Percentiles rank a stretch among this genome's conserved stretches.
Conservation (phyloP, 2,329 filamentous ascomycete genomes). For the Aureobasidium uvarum region DNA sequence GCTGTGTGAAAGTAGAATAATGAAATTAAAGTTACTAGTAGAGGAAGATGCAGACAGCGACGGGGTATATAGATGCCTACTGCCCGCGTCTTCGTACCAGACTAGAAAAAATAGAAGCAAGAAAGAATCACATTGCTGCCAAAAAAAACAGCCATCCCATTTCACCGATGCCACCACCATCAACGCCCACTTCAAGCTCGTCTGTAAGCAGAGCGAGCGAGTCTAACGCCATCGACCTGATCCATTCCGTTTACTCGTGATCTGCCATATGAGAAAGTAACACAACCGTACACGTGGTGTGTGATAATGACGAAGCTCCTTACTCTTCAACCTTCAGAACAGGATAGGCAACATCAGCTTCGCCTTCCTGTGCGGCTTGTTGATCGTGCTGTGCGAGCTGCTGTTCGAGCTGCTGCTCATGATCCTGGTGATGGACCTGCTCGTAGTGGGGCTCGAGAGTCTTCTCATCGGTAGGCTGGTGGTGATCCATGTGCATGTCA, state of each 20-base stretch:
- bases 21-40: background rate
- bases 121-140: background rate
- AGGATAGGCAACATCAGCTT: conserved; percentile 21
- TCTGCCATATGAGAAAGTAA: background rate
- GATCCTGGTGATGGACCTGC: conserved; percentile 19
- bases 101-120: background rate
- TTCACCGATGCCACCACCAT: background rate
- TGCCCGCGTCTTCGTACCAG: conserved; percentile 1
- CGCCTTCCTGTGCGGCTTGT: background rate
- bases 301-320: background rate
- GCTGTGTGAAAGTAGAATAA: background rate
- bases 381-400: conserved; percentile 20
- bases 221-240: conserved; percentile 18
- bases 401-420: conserved; percentile 18
- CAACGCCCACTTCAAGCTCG: conserved; percentile 5
- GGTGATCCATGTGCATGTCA: conserved; percentile 25
- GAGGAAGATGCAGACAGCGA: background rate
- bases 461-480: conserved; percentile 27
- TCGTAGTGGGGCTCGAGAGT: conserved; percentile 17
- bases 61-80: conserved; percentile 19
- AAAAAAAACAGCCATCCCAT: background rate
- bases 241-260: conserved; percentile 20
- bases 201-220: background rate
- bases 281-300: background rate
- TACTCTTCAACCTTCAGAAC: conserved; percentile 25